Base-by-base conservation (phyloP, 257 asterid genomes). In the Salvia splendens region DNA sequence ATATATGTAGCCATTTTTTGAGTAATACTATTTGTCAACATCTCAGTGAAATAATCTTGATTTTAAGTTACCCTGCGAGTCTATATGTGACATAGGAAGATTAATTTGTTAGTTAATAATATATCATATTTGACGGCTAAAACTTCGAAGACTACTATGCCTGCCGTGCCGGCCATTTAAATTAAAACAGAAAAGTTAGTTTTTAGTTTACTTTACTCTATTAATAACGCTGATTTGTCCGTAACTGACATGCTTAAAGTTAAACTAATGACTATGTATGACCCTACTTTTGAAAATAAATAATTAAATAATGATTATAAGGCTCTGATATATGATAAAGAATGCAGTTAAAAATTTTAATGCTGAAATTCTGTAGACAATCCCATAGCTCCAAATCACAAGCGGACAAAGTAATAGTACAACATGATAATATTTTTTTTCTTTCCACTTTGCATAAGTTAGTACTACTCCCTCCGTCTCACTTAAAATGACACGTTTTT, bases 331-430 rank as follows among this genome's bases (percentile, higher is more conserved):
- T 65, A 33, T 48, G 1, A 11, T 10, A 54, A 17, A 8, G 51
- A 41, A 24, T 15, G 36, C 28, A 30, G 30, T 50, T 46, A 1
- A 53, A 33, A 54, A 54, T 17, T 20, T 33, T 56, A 45, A 24
- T 45, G 42, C 15, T 60, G 28, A 78, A 65, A 74, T 74, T 74
- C 72, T 12, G 38, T 53, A 48, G 79, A 70, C 82, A 70, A 74
- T 4, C 63, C 56, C 24, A 46, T 66, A 32, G 2, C 69, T 66
- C 77, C 80, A 71, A 69, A 42, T 14, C 75, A 67, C 38, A 60
- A 70, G 7, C 75, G 17, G 36, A 74, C 83, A 66, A 74, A 61
- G 4, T 20, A 61, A 16, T 7, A 46, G 67, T 61, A 41, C 9
- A 12, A 3, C 4, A n/a, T 6, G 2, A 14, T 5, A 47, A n/a